These are phyloP conservation scores for Colletotrichum sidae DNA, from an alignment of 2,329 filamentous ascomycete genomes.

Conservation along the genomic window DNA sequence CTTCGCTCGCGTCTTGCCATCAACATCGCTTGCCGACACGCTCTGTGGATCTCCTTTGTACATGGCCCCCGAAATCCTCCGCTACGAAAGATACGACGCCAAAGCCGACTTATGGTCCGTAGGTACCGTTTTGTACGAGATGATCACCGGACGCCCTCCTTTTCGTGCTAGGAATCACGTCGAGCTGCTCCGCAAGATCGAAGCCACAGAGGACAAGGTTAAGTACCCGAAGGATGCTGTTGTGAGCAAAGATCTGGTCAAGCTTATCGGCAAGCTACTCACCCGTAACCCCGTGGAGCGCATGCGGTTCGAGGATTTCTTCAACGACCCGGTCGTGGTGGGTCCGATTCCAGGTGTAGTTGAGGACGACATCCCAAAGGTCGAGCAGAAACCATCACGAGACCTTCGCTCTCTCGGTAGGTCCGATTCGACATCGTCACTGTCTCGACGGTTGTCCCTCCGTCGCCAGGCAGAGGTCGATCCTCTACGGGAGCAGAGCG, in stretches of 20 bases:
- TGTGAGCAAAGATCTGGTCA: constrained; percentile 82
- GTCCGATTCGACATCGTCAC: constrained; percentile 43
- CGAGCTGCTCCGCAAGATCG: constrained; percentile 91
- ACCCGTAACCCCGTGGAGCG: constrained; percentile 89
- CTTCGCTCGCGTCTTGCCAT: constrained; percentile 92
- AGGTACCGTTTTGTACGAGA: constrained; percentile 94
- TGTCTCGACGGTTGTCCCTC: constrained; percentile 51
- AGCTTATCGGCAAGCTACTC: constrained; percentile 81
- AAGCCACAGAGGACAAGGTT: constrained; percentile 87
- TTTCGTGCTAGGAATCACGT: constrained; percentile 96
- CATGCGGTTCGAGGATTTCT: constrained; percentile 88
- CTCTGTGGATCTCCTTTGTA: constrained; percentile 96
- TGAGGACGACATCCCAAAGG: constrained; percentile 74
- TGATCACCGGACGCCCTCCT: constrained; percentile 90
- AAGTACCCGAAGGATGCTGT: constrained; percentile 80
- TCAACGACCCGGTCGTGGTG: constrained; percentile 78
- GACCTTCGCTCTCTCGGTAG: constrained; percentile 48
- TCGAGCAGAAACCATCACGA: constrained; percentile 47
- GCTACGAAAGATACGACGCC: constrained; percentile 97
- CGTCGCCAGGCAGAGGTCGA: constrained; percentile 56
- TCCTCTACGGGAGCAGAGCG: constrained; percentile 47
- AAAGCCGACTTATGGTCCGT: constrained; percentile 98
- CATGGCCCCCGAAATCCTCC: constrained; percentile 97
- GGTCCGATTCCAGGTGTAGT: constrained; percentile 83
- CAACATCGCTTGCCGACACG: constrained; percentile 93